Percentiles rank a stretch among this genome's conserved stretches.
phyloP scores from a whole-genome alignment of 108 stramenopile species.

The Halocafeteria seosinensis region DNA sequence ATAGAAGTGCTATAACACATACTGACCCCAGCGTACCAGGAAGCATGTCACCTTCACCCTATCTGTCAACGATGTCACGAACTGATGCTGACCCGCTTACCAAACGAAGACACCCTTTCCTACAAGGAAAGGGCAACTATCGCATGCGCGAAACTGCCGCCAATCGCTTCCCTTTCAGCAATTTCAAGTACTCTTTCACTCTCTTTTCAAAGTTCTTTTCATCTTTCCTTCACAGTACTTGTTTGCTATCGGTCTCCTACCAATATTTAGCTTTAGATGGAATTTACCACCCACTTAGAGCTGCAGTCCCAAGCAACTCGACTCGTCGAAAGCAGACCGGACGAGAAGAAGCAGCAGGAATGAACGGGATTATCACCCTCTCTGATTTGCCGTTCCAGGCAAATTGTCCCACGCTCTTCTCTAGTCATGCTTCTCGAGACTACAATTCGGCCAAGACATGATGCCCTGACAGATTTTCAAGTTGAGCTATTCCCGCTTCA shows the following conservation, averaged over 20 bases:
- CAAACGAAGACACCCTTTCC: too few species aligned
- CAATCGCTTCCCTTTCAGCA: slow-evolving; percentile 80
- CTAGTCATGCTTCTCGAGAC: slow-evolving; percentile 54
- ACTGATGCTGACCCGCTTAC: too few species aligned
- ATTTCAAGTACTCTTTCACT: slow-evolving; percentile 94
- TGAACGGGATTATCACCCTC: slow-evolving; percentile 83
- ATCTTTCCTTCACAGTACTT: slow-evolving; percentile 84
- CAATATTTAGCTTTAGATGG: slow-evolving; percentile 83
- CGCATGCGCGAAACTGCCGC: too few species aligned
- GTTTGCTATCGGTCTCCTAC: slow-evolving; percentile 82
- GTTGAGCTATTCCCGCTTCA: slow-evolving; percentile 77
- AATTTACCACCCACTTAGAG: slow-evolving; percentile 83
- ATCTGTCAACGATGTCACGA: too few species aligned
- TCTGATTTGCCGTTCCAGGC: slow-evolving; percentile 65
- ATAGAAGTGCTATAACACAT: too few species aligned
- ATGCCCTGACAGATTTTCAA: slow-evolving; percentile 53
- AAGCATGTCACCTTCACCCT: too few species aligned
- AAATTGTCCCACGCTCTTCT: slow-evolving; percentile 49
- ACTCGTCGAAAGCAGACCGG: slow-evolving; percentile 58
- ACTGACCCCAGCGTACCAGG: too few species aligned
- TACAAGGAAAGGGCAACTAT: too few species aligned
- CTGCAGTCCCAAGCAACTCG: slow-evolving; percentile 87
- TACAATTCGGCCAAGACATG: slow-evolving; percentile 45
- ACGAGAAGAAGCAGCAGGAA: slow-evolving; percentile 30
- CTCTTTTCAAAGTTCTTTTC: slow-evolving; percentile 94